These are phyloP conservation scores for Flagelloscypha sp. DNA, from an alignment of 768 basidiomycete species.

Conservation along the genomic window DNA sequence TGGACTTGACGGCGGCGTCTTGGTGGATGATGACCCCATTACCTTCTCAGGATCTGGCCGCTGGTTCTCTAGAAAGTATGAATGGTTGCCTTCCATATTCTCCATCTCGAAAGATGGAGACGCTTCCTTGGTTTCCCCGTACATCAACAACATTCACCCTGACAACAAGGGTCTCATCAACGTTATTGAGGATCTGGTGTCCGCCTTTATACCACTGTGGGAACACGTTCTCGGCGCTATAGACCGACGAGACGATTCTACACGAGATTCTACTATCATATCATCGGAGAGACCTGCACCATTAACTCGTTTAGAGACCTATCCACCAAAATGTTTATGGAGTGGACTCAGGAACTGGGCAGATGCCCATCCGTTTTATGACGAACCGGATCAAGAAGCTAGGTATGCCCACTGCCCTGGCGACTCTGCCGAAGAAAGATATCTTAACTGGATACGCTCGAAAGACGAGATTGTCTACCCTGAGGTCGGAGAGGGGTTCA, in stretches of 20 bases:
- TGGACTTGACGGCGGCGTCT: neutral
- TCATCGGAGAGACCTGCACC: neutral
- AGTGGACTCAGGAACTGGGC: neutral
- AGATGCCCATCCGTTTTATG: neutral
- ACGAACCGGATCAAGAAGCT: neutral
- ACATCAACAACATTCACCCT: conserved; percentile 22
- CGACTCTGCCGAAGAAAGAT: no score
- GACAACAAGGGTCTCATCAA: conserved; percentile 12
- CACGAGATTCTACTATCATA: neutral
- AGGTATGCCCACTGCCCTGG: no score
- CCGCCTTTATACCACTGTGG: conserved; percentile 17
- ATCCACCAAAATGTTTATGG: neutral
- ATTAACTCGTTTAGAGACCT: neutral
- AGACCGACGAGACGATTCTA: neutral
- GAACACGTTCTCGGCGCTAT: conserved; percentile 15
- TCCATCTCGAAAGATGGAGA: conserved; percentile 13
- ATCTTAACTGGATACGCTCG: no score
- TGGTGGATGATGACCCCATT: neutral
- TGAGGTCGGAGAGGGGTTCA: no score
- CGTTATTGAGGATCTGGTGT: conserved; percentile 13
- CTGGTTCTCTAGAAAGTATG: conserved; percentile 12
- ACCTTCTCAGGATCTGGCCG: neutral
- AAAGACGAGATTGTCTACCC: no score
- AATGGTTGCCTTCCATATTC: conserved; percentile 23
- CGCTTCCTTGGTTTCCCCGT: conserved; percentile 10